phyloP scores from a whole-genome alignment of 2,329 filamentous ascomycete species.

The Amylocarpus encephaloides region DNA sequence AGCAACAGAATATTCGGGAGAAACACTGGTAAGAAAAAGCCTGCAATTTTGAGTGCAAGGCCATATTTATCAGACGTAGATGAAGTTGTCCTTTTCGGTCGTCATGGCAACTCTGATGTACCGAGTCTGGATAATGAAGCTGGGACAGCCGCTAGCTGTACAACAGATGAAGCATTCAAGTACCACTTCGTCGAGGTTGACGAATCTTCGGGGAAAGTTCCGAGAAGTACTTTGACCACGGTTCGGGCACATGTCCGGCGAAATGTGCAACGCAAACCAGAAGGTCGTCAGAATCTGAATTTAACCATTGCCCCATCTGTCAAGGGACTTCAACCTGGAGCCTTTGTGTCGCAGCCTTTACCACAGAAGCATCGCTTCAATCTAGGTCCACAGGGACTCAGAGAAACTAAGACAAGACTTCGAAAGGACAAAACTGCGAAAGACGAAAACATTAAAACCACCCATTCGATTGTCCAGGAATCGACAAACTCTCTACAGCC shows the following conservation, averaged over 20 bases:
- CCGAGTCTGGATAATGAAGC: neutral
- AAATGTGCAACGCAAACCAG: slow-evolving; percentile 12
- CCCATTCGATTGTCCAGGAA: neutral
- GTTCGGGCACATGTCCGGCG: slow-evolving; percentile 13
- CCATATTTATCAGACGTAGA: too few relatives aligned
- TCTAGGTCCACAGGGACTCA: slow-evolving; percentile 8
- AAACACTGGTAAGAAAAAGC: too few relatives aligned
- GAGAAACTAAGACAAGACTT: slow-evolving; percentile 10
- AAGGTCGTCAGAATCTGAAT: neutral
- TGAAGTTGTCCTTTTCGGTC: too few relatives aligned
- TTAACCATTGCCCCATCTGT: neutral
- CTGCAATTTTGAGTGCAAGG: too few relatives aligned
- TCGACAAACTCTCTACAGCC: neutral
- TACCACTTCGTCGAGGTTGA: slow-evolving; percentile 16
- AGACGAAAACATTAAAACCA: neutral
- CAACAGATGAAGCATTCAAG: slow-evolving; percentile 2
- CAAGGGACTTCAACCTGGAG: neutral
- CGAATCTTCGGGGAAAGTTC: slow-evolving; percentile 5
- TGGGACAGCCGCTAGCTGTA: neutral
- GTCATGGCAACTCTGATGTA: too few relatives aligned
- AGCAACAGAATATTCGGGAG: too few relatives aligned
- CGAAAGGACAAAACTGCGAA: neutral
- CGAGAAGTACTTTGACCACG: slow-evolving; percentile 5
- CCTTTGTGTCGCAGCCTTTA: neutral
- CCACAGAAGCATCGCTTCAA: slow-evolving; percentile 13